phyloP scores from a whole-genome alignment of 148 eudicot genomes.

The Rhododendron vialii region DNA sequence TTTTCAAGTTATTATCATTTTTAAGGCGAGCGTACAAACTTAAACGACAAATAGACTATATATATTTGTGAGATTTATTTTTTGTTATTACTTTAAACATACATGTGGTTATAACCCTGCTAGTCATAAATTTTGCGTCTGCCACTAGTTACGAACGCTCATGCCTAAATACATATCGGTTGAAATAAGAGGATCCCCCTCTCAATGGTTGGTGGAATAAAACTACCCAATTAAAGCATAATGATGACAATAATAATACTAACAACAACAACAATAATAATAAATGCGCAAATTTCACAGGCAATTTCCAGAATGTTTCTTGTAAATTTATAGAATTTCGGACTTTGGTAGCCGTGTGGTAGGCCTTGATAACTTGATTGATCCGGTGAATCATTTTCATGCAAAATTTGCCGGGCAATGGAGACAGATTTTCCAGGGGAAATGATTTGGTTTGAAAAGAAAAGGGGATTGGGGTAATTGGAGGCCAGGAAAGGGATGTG shows the following conservation, averaged over 20 bases:
- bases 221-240: background rate
- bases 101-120: no score
- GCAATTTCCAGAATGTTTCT: background rate
- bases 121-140: no score
- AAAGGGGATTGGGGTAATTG: background rate
- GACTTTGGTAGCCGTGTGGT: background rate
- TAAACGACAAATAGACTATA: no score
- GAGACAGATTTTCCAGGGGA: slow-evolving; percentile 27
- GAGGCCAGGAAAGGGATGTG: background rate
- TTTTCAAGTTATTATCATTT: no score
- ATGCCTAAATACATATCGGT: background rate
- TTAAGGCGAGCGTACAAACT: no score
- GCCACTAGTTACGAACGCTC: background rate
- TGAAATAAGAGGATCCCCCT: background rate
- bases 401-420: slow-evolving; percentile 7
- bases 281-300: background rate
- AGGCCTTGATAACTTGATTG: background rate
- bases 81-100: no score
- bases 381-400: background rate
- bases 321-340: background rate
- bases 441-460: slow-evolving; percentile 42
- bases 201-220: background rate
- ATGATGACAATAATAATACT: background rate
- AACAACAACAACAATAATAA: no score
- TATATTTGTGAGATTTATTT: no score